Evolutionary conservation across 1,139 yeast genomes (phyloP).

Genomic region (Geotrichum siamense): DNA sequence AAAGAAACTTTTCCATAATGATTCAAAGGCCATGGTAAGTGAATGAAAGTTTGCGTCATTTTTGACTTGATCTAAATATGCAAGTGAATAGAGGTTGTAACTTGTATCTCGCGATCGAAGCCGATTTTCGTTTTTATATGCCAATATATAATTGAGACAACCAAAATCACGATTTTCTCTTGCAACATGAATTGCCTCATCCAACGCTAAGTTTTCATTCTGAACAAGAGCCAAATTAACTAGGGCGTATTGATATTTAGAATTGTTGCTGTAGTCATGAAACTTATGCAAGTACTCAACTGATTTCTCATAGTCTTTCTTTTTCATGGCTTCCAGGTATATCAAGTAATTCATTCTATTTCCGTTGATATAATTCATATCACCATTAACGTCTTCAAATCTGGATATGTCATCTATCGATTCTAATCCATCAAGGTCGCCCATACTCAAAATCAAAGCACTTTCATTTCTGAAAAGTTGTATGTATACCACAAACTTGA

Average conservation of each 20-base stretch:
- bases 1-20: slow-evolving; percentile 47
- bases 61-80: slow-evolving; percentile 54
- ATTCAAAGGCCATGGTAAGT: slow-evolving; percentile 44
- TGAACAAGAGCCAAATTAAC: slow-evolving; percentile 72
- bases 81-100: slow-evolving; percentile 46
- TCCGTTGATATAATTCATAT: background rate
- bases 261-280: slow-evolving; percentile 79
- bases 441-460: background rate
- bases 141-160: slow-evolving; percentile 66
- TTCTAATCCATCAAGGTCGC: background rate
- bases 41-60: slow-evolving; percentile 49
- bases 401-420: background rate
- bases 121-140: slow-evolving; percentile 72
- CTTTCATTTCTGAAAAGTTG: background rate
- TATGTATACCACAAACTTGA: background rate
- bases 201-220: slow-evolving; percentile 66
- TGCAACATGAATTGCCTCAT: slow-evolving; percentile 83
- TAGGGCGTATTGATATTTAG: slow-evolving; percentile 72
- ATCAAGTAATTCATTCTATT: slow-evolving; percentile 1
- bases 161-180: slow-evolving; percentile 73
- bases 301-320: slow-evolving; percentile 65
- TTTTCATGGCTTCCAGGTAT: slow-evolving; percentile 55
- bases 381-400: background rate
- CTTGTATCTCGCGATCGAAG: slow-evolving; percentile 51
- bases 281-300: slow-evolving; percentile 68